phyloP scores from a whole-genome alignment of 495 filamentous ascomycete genomes.

The Pseudevernia furfuracea region DNA sequence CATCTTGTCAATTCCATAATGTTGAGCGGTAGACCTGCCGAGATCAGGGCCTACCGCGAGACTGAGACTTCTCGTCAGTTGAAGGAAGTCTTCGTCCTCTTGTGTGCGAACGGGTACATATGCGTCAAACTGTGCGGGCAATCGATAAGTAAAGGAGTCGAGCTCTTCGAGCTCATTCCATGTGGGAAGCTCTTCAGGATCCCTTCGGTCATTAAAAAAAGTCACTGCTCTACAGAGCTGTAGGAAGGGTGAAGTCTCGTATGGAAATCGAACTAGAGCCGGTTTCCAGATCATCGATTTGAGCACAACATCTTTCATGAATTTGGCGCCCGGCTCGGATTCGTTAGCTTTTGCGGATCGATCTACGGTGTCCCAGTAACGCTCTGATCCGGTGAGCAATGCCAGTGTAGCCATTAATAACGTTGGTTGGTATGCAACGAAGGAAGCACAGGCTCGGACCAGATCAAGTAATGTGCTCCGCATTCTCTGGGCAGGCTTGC shows the following conservation, averaged over 20 bases:
- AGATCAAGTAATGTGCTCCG: constrained; percentile 58
- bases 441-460: constrained; percentile 47
- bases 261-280: constrained; percentile 72
- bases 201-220: constrained; percentile 38
- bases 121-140: constrained; percentile 55
- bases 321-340: constrained; percentile 42
- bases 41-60: constrained; percentile 37
- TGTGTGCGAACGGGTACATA: constrained; percentile 76
- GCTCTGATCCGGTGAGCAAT: constrained; percentile 47
- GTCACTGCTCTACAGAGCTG: constrained; percentile 52
- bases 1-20: neutral
- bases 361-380: constrained; percentile 47
- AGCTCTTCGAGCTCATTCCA: constrained; percentile 53
- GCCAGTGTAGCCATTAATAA: constrained; percentile 55
- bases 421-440: constrained; percentile 59
- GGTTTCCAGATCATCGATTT: constrained; percentile 51
- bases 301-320: constrained; percentile 49
- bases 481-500: constrained; percentile 42
- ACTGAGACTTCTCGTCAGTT: constrained; percentile 43
- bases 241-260: constrained; percentile 76
- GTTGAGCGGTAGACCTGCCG: constrained; percentile 19
- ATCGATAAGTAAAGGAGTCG: constrained; percentile 61
- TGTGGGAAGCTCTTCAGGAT: constrained; percentile 44
- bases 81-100: constrained; percentile 65
- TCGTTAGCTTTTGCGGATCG: constrained; percentile 27